phyloP scores from a whole-genome alignment of 495 filamentous ascomycete genomes.

The Bombardia bombarda region DNA sequence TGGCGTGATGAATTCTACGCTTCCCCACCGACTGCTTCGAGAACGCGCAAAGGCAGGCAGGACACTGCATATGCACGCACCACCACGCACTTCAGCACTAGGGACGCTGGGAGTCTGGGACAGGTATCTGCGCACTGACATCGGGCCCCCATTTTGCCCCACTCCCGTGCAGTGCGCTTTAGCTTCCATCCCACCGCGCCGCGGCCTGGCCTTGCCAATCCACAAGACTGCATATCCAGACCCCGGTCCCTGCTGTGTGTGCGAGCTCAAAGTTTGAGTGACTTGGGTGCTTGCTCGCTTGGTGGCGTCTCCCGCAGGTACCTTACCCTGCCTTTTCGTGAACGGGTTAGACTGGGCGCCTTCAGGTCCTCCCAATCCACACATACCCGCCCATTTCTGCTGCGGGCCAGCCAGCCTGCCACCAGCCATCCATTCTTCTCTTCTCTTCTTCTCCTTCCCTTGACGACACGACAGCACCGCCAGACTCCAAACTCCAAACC shows the following conservation, averaged over 20 bases:
- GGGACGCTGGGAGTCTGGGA: background rate
- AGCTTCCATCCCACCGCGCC: too few relatives aligned
- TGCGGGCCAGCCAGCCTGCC: background rate
- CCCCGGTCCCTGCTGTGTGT: slow-evolving; percentile 1
- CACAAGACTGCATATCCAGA: background rate
- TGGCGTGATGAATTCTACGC: too few relatives aligned
- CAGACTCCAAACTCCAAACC: too few relatives aligned
- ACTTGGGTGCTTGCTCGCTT: background rate
- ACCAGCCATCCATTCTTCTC: slow-evolving; percentile 3
- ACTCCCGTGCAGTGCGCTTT: background rate
- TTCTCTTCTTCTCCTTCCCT: slow-evolving; percentile 4
- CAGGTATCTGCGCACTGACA: too few relatives aligned
- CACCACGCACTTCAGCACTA: background rate
- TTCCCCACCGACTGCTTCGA: too few relatives aligned
- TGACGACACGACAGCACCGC: slow-evolving; percentile 1
- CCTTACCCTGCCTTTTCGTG: background rate
- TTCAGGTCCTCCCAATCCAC: slow-evolving; percentile 1
- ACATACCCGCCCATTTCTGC: slow-evolving; percentile 3
- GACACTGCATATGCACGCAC: background rate
- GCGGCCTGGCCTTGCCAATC: background rate
- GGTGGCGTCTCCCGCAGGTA: slow-evolving; percentile 1
- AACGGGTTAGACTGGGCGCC: too few relatives aligned
- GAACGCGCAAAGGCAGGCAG: too few relatives aligned
- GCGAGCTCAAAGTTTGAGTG: slow-evolving; percentile 1
- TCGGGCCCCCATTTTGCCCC: background rate